Evolutionary conservation across 257 asterid species (phyloP).

Genomic region (Gardenia jasminoides): DNA sequence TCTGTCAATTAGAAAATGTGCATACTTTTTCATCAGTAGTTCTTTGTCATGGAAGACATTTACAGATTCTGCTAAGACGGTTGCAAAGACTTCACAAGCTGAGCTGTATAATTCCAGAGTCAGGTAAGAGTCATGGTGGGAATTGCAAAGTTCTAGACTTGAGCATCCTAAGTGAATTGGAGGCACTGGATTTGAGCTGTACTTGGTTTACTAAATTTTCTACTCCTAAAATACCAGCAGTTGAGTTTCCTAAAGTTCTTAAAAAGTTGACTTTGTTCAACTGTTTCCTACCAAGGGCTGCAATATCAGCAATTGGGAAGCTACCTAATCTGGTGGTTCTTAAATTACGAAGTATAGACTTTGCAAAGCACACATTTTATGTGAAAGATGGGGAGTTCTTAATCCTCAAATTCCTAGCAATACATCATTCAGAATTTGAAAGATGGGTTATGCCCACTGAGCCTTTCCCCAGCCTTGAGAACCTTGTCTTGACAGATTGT

Average conservation of each 20-base stretch:
- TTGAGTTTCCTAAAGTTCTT: constrained; percentile 7
- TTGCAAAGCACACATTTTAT: constrained; percentile 3
- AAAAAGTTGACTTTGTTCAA: neutral
- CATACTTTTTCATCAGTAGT: neutral
- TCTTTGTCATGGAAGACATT: neutral
- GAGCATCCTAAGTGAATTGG: neutral
- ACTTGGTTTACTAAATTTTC: accelerated
- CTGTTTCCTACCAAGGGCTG: constrained; percentile 6
- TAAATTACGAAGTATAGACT: neutral
- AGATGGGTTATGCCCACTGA: constrained; percentile 3
- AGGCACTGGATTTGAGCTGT: neutral
- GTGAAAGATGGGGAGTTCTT: neutral
- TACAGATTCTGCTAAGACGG: neutral
- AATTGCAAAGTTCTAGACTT: neutral
- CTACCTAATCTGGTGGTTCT: constrained; percentile 15
- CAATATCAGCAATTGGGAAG: constrained; percentile 8
- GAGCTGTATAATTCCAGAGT: neutral
- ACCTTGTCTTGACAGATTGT: constrained; percentile 16
- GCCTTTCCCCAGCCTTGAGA: constrained; percentile 14
- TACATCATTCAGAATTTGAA: neutral
- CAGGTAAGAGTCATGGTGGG: too few relatives aligned
- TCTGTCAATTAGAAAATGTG: neutral
- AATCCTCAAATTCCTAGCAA: constrained; percentile 12
- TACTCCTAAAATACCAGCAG: too few relatives aligned
- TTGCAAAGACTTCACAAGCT: constrained; percentile 11